Conservation (phyloP, 305 asterid genomes). For the Fraxinus sp. region DNA sequence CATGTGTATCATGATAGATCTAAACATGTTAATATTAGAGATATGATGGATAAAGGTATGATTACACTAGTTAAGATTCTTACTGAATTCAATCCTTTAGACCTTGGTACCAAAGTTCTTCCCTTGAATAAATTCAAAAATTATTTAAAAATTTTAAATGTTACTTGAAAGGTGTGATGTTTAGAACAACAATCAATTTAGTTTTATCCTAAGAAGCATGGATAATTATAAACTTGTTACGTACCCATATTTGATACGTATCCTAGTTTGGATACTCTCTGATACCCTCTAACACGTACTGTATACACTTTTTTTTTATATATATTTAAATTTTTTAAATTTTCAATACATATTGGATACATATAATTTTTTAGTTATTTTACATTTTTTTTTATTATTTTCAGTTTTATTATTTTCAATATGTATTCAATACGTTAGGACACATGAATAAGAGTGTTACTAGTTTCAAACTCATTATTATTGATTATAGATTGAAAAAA, state of each 20-base stretch:
- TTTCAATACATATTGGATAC: neutral
- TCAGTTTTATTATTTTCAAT: too few relatives aligned
- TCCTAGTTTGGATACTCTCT: neutral
- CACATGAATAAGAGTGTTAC: too few relatives aligned
- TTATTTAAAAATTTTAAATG: neutral
- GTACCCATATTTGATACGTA: neutral
- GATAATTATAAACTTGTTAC: too few relatives aligned
- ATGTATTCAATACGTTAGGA: too few relatives aligned
- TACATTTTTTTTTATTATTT: too few relatives aligned
- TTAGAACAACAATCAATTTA: neutral
- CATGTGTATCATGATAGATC: neutral
- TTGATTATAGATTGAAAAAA: too few relatives aligned
- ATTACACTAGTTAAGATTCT: neutral
- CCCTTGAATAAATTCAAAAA: neutral
- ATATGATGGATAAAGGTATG: neutral
- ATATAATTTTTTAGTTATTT: too few relatives aligned
- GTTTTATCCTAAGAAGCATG: neutral
- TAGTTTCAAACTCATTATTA: too few relatives aligned
- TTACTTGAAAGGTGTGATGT: neutral
- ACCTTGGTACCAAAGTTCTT: neutral
- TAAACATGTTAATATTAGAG: neutral
- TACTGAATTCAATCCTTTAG: neutral
- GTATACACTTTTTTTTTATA: too few relatives aligned
- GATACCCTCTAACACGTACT: too few relatives aligned
- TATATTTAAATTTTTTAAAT: too few relatives aligned